phyloP scores from a whole-genome alignment of 345 rosid species.

The Xanthoceras sorbifolium region DNA sequence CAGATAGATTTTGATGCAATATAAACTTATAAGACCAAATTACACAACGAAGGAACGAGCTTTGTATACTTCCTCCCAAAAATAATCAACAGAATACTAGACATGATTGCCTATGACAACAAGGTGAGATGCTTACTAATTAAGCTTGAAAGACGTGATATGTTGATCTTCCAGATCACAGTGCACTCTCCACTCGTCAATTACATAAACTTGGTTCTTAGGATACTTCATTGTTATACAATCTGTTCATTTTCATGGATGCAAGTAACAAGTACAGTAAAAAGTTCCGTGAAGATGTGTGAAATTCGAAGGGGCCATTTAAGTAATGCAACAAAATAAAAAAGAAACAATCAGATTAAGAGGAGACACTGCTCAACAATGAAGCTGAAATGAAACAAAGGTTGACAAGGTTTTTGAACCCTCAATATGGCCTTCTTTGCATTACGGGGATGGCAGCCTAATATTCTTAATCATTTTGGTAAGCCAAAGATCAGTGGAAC shows the following conservation, averaged over 20 bases:
- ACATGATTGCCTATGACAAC: background rate
- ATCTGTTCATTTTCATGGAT: background rate
- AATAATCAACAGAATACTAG: background rate
- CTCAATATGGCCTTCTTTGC: background rate
- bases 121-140: background rate
- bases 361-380: background rate
- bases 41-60: background rate
- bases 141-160: background rate
- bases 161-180: background rate
- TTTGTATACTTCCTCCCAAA: background rate
- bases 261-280: background rate
- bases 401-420: background rate
- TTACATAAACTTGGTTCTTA: background rate
- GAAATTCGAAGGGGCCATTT: background rate
- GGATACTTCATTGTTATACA: background rate
- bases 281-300: background rate
- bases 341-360: background rate
- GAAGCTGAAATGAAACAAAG: background rate
- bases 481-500: too few species aligned
- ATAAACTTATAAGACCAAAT: background rate
- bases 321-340: background rate
- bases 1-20: conserved; percentile 8
- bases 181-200: background rate
- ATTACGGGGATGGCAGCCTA: background rate
- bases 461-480: background rate